Evolutionary conservation across 2,329 filamentous ascomycete genomes (phyloP), one percentile per base, ranked within the genome.

Genomic region (Penicillium nordicum): DNA sequence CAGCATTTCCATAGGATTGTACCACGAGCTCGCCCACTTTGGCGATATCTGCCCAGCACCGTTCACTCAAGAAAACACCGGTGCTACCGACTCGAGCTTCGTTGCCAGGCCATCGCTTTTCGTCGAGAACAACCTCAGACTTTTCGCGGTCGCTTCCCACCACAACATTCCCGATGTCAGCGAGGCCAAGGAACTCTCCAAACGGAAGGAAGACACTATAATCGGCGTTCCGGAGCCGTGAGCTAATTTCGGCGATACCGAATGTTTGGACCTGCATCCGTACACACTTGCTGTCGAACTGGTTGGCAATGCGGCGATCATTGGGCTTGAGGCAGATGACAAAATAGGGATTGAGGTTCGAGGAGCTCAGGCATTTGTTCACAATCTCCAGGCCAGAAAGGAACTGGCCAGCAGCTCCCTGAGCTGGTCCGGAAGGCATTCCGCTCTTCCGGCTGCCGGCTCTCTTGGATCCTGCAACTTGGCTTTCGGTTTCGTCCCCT

Each of bases 231-330:
- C 92, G 86, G 38, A 99, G 81, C 21, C 94, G 84, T 70, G 97
- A 92, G 70, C 92, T 96, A 73, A 99, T 97, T 71, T 99, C 94
- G 1, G 92, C 92, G 67, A 99, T 96, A 32, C 94, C 94, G 64
- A 97, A 90, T 0, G 92, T 96, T 70, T 97, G 93, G 1, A 99
- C 84, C 71, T 99, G 94, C 11, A 89, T 90, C 4, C 94, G 87
- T 23, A 99, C 94, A 71, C 94, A 99, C 75, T 97, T 97, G 82
- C 92, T 97, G 74, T 99, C 94, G 67, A 97, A 99, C 69, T 99
- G 94, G 65, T 99, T 99, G 59, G 94, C 93, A 63, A 99, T 99
- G 48, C 94, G 87, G 51, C 94, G 85, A 72, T 99, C 94, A 66
- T 99, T 99, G 23, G 94, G 93, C 76, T 99, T 99, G 61, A 99